Evolutionary conservation across 805 yeast genomes (phyloP).

Genomic region (Wickerhamiella parazyma): DNA sequence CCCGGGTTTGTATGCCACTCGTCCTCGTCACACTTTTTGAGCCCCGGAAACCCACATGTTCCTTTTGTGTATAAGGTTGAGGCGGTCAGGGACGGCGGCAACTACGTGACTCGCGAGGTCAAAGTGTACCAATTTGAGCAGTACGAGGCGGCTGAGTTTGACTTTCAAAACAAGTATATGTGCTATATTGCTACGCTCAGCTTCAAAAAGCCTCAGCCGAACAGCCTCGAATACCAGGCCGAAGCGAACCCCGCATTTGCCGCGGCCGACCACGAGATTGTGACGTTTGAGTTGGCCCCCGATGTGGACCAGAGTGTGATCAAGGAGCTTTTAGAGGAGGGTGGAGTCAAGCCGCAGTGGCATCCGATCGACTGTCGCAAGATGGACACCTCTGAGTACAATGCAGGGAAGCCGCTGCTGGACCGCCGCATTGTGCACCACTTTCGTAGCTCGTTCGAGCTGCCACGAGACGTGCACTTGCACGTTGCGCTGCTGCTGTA

Average conservation of each 20-base stretch:
- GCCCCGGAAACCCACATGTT: slow-evolving; percentile 20
- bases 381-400: slow-evolving; percentile 19
- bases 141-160: slow-evolving; percentile 14
- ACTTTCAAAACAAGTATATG: slow-evolving; percentile 13
- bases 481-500: slow-evolving; percentile 24
- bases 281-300: slow-evolving; percentile 18
- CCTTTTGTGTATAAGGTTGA: slow-evolving; percentile 23
- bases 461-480: slow-evolving; percentile 17
- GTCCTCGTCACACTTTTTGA: slow-evolving; percentile 21
- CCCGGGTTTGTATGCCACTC: slow-evolving; percentile 17
- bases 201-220: slow-evolving; percentile 12
- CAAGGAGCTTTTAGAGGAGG: neutral
- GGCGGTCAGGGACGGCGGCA: slow-evolving; percentile 20
- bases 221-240: slow-evolving; percentile 14
- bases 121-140: slow-evolving; percentile 20
- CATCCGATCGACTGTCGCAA: slow-evolving; percentile 24
- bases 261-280: slow-evolving; percentile 11
- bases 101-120: slow-evolving; percentile 19
- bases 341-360: slow-evolving; percentile 12
- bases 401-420: slow-evolving; percentile 11
- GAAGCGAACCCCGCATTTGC: slow-evolving; percentile 10
- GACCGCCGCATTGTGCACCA: slow-evolving; percentile 21
- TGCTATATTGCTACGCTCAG: slow-evolving; percentile 15
- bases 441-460: slow-evolving; percentile 17
- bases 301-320: slow-evolving; percentile 17